Evolutionary conservation across 176 grass and related monocot genomes (phyloP).

Genomic region (Cymbopogon citratus): DNA sequence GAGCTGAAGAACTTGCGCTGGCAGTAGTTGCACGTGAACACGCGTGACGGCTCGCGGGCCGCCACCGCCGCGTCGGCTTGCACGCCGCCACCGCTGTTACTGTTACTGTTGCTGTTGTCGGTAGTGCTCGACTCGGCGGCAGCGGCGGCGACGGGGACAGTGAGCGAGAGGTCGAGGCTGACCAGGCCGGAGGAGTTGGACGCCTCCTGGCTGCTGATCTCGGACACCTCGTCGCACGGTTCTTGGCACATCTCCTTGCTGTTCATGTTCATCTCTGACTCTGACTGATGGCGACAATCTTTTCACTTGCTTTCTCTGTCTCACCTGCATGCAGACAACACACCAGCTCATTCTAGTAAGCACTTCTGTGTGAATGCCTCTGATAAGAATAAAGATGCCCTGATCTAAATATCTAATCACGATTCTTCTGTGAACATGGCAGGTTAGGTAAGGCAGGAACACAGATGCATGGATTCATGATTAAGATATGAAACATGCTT

Average conservation of each 20-base stretch:
- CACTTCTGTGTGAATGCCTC: background rate
- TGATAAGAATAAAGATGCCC: conserved; percentile 14
- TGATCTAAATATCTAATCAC: conserved; percentile 5
- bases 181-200: conserved; percentile 30
- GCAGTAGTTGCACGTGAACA: conserved; percentile 81
- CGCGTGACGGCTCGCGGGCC: conserved; percentile 36
- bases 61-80: background rate
- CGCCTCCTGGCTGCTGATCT: conserved; percentile 57
- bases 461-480: conserved; percentile 17
- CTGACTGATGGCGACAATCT: background rate
- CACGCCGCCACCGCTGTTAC: background rate
- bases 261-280: too few relatives aligned
- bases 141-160: conserved; percentile 14
- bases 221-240: conserved; percentile 41
- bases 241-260: conserved; percentile 29
- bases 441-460: conserved; percentile 14
- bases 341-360: conserved; percentile 7
- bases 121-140: conserved; percentile 47
- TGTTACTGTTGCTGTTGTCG: conserved; percentile 28
- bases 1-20: conserved; percentile 85
- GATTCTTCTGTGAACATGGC: conserved; percentile 20
- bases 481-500: background rate
- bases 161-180: conserved; percentile 45
- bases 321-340: conserved; percentile 33
- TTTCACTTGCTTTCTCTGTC: conserved; percentile 4